phyloP scores from a whole-genome alignment of 169 alveolate genomes.

The Fabrea salina region DNA sequence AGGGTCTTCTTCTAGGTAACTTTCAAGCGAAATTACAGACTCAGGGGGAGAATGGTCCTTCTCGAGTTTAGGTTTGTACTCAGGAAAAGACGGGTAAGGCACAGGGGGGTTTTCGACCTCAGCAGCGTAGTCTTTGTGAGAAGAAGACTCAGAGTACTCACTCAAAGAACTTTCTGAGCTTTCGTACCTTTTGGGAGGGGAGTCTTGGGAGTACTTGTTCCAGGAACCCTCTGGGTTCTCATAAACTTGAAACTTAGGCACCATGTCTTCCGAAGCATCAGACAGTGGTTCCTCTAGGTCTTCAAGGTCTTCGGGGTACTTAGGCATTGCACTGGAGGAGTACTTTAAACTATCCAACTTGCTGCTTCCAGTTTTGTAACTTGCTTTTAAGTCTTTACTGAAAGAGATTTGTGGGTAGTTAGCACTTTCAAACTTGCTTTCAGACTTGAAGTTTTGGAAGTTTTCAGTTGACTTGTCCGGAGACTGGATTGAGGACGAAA shows the following conservation, averaged over 20 bases:
- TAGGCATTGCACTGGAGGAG: not conserved
- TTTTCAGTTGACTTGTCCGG: not conserved
- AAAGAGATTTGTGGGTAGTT: not conserved
- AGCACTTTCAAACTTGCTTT: not conserved
- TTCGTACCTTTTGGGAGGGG: too few species aligned
- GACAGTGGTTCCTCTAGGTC: not conserved
- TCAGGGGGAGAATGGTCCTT: too few species aligned
- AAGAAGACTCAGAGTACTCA: too few species aligned
- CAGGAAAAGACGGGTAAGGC: too few species aligned
- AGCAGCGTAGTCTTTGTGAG: too few species aligned
- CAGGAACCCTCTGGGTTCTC: not conserved
- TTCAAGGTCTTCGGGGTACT: not conserved
- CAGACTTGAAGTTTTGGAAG: not conserved
- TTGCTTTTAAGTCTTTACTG: not conserved
- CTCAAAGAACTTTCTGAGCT: too few species aligned
- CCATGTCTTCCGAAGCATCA: not conserved
- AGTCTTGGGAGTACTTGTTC: too few species aligned
- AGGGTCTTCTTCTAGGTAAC: too few species aligned
- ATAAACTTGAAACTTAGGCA: not conserved
- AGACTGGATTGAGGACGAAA: not conserved
- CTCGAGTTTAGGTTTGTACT: too few species aligned
- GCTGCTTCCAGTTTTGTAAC: not conserved
- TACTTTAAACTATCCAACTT: not conserved
- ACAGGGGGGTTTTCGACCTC: too few species aligned
- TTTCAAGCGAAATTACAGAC: too few species aligned